These are phyloP conservation scores for Pichia thaimueangensis DNA, from an alignment of 805 yeast species.

Conservation along the genomic window DNA sequence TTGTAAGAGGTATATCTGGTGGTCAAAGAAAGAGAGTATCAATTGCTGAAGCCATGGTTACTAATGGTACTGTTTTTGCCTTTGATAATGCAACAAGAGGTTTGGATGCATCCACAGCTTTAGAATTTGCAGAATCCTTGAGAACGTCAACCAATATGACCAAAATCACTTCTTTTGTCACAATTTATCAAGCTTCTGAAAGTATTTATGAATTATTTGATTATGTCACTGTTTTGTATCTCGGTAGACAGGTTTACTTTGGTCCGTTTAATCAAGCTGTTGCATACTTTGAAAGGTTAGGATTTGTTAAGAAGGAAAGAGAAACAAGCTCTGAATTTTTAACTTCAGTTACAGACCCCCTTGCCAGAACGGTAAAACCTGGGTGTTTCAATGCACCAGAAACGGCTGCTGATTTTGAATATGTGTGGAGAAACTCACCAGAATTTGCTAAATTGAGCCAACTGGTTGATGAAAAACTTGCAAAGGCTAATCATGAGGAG, in stretches of 20 bases:
- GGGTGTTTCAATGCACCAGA: conserved; percentile 48
- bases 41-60: conserved; percentile 55
- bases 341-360: conserved; percentile 64
- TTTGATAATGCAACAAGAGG: conserved; percentile 72
- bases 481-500: conserved; percentile 26
- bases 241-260: conserved; percentile 55
- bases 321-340: conserved; percentile 65
- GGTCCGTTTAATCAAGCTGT: conserved; percentile 50
- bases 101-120: conserved; percentile 15
- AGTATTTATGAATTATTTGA: conserved; percentile 56
- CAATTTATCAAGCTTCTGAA: conserved; percentile 42
- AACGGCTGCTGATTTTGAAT: conserved; percentile 51
- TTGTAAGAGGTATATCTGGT: conserved; percentile 67
- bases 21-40: conserved; percentile 71
- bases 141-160: conserved; percentile 49
- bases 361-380: conserved; percentile 41
- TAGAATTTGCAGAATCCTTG: conserved; percentile 55
- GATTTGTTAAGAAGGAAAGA: conserved; percentile 54
- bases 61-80: conserved; percentile 48
- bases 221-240: conserved; percentile 50
- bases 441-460: conserved; percentile 37
- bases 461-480: conserved; percentile 33
- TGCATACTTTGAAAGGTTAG: conserved; percentile 52
- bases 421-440: conserved; percentile 52
- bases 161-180: conserved; percentile 3